Conservation (phyloP, 345 rosid genomes). For the Sonneratia caseolaris region DNA sequence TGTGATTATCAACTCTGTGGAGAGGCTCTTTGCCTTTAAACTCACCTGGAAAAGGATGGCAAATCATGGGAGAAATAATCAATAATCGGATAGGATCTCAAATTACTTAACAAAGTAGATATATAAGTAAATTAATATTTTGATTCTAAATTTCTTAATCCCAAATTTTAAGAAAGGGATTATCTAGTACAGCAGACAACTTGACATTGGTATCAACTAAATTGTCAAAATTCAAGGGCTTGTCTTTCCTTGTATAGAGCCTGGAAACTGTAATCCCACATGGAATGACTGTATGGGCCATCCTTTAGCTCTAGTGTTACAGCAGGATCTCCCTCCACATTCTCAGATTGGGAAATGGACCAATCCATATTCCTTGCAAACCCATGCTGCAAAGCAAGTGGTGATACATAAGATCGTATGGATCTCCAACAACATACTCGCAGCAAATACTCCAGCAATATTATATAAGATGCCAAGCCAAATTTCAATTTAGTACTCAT, state of each 20-base stretch:
- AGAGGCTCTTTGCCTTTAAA: constrained; percentile 53
- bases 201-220: background rate
- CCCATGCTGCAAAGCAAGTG: constrained; percentile 54
- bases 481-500: background rate
- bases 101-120: background rate
- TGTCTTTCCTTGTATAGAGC: constrained; percentile 61
- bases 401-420: constrained; percentile 3
- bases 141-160: background rate
- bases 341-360: constrained; percentile 58
- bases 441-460: background rate
- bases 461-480: background rate
- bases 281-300: constrained; percentile 71
- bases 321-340: constrained; percentile 45
- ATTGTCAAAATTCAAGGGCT: background rate
- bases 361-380: constrained; percentile 95
- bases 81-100: background rate
- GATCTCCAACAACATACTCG: background rate
- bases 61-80: background rate
- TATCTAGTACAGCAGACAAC: background rate
- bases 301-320: constrained; percentile 79
- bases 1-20: constrained; percentile 61
- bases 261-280: constrained; percentile 91
- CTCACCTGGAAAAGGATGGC: constrained; percentile 37
- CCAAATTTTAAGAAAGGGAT: background rate
- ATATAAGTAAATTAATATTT: background rate